Evolutionary conservation across 2,329 filamentous ascomycete species (phyloP).

Genomic region (Phaeophleospora eucalypticola): DNA sequence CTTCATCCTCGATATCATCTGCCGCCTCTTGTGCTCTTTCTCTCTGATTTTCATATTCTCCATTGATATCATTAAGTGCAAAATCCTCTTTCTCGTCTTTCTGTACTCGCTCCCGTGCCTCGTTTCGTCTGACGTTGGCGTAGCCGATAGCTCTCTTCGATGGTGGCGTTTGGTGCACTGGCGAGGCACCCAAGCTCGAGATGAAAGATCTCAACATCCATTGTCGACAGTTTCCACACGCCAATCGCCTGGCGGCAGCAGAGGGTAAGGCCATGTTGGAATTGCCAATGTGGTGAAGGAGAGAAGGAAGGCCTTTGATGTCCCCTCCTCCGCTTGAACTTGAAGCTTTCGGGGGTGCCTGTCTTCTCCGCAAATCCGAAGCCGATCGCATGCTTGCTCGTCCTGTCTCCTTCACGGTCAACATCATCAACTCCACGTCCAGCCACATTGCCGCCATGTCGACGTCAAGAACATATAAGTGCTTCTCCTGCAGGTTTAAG

Average conservation of each 20-base stretch:
- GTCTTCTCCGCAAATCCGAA: neutral
- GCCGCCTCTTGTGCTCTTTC: no score
- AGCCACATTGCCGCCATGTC: slow-evolving; percentile 19
- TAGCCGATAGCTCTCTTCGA: slow-evolving; percentile 22
- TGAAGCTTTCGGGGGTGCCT: no score
- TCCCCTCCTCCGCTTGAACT: no score
- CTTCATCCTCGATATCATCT: no score
- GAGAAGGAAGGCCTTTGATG: no score
- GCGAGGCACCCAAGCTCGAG: slow-evolving; percentile 24
- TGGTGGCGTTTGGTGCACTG: slow-evolving; percentile 4
- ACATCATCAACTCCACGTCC: neutral
- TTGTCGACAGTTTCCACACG: slow-evolving; percentile 25
- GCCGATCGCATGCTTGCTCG: neutral
- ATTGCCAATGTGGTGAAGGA: neutral
- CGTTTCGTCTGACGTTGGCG: slow-evolving; percentile 14
- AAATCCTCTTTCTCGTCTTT: slow-evolving; percentile 18
- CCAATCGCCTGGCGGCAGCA: slow-evolving; percentile 11
- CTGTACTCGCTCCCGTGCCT: slow-evolving; percentile 19
- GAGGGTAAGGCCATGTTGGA: slow-evolving; percentile 16
- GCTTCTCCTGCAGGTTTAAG: slow-evolving; percentile 31
- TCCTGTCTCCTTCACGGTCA: slow-evolving; percentile 1
- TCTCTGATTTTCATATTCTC: slow-evolving; percentile 1
- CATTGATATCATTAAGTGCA: slow-evolving; percentile 23
- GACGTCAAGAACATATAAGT: slow-evolving; percentile 28
- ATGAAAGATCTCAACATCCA: slow-evolving; percentile 30